These are phyloP conservation scores for Omphalotus olearius DNA, from an alignment of 1,284 basidiomycete species.

Conservation along the genomic window DNA sequence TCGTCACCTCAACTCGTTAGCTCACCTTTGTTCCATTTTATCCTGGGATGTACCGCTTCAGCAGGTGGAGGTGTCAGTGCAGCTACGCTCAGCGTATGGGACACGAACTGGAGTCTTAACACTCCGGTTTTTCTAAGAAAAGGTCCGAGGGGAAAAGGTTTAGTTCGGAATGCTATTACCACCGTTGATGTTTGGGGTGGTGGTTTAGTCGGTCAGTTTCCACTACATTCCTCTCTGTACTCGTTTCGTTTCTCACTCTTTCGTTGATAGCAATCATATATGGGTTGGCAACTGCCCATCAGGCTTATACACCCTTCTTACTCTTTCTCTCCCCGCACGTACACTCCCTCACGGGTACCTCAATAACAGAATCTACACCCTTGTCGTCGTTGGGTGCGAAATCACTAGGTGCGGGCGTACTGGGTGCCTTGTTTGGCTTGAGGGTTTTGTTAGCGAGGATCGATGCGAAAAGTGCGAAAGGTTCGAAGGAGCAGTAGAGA, in stretches of 20 bases:
- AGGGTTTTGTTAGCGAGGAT: conserved; percentile 15
- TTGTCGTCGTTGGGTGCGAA: conserved; percentile 24
- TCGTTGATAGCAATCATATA: conserved; percentile 24
- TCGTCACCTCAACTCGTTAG: conserved; percentile 21
- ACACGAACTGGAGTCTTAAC: conserved; percentile 33
- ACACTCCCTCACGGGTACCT: conserved; percentile 10
- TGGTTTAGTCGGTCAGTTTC: conserved; percentile 32
- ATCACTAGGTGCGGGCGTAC: conserved; percentile 25
- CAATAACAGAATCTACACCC: conserved; percentile 1
- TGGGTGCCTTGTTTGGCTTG: conserved; percentile 27
- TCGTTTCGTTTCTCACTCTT: neutral
- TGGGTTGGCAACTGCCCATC: conserved; percentile 26
- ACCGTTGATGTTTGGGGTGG: conserved; percentile 46
- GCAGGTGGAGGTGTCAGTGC: conserved; percentile 38
- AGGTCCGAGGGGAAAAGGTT: conserved; percentile 30
- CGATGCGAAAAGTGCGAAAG: too few relatives aligned
- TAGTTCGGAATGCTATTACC: conserved; percentile 15
- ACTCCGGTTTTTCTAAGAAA: conserved; percentile 37
- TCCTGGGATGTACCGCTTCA: conserved; percentile 40
- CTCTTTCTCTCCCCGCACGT: conserved; percentile 15
- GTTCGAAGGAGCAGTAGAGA: too few relatives aligned
- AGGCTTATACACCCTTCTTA: conserved; percentile 21
- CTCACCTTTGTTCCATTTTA: conserved; percentile 37
- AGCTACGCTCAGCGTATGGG: conserved; percentile 37
- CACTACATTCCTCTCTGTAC: neutral